A percentile compares a stretch with the other conserved stretches of the same genome.
Evolutionary conservation across 176 grass and related monocot genomes (phyloP).

Genomic region (Poa annua): DNA sequence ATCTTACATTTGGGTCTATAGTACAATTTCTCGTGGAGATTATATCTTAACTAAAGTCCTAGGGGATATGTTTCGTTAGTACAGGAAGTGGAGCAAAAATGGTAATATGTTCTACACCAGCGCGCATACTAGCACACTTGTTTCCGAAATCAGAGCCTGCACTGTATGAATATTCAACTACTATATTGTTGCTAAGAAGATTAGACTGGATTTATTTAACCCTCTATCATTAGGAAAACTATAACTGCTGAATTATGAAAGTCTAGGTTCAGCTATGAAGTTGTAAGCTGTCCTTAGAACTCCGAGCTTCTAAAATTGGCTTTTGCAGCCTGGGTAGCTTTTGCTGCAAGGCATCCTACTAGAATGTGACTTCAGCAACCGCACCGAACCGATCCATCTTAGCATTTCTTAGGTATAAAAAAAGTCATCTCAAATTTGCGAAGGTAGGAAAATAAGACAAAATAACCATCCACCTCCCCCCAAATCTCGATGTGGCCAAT

Average conservation of each 20-base stretch:
- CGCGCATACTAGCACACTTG: neutral
- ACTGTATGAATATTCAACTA: neutral
- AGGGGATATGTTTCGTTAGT: constrained; percentile 19
- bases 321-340: neutral
- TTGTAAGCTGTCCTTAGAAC: neutral
- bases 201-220: neutral
- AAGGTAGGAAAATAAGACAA: neutral
- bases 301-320: neutral
- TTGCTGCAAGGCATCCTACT: neutral
- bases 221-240: neutral
- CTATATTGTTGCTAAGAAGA: neutral
- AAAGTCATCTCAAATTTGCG: neutral
- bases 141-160: neutral
- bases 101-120: constrained; percentile 8
- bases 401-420: neutral
- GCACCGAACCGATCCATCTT: neutral
- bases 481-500: neutral
- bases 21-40: neutral
- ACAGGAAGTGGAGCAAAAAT: neutral
- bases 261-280: neutral
- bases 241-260: neutral
- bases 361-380: neutral
- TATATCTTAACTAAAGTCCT: constrained; percentile 1
- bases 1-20: neutral
- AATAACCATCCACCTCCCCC: neutral